phyloP scores from a whole-genome alignment of 306 rosid genomes.

The Begonia loranthoides region DNA sequence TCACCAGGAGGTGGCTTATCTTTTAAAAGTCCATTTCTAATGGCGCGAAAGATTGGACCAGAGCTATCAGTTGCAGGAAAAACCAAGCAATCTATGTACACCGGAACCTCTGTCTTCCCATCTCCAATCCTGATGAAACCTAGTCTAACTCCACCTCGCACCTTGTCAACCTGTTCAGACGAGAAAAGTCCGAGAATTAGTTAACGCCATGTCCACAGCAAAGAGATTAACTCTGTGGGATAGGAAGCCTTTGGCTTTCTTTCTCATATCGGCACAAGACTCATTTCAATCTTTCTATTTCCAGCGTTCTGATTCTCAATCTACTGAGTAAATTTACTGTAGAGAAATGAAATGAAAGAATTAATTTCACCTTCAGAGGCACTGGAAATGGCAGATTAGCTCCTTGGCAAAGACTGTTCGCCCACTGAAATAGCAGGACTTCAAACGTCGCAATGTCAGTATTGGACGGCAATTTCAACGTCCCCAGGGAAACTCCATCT shows the following conservation, averaged over 20 bases:
- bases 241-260: too few species aligned
- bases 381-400: conserved; percentile 74
- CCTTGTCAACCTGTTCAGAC: conserved; percentile 61
- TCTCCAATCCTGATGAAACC: conserved; percentile 72
- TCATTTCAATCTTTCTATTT: too few species aligned
- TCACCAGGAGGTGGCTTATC: conserved; percentile 74
- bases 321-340: neutral
- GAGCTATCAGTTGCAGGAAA: conserved; percentile 37
- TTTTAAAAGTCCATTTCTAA: conserved; percentile 61
- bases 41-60: conserved; percentile 70
- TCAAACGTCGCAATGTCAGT: conserved; percentile 56
- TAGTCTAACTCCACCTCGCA: conserved; percentile 72
- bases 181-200: too few species aligned
- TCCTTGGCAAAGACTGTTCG: conserved; percentile 87
- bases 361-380: conserved; percentile 60
- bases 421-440: conserved; percentile 84
- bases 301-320: neutral
- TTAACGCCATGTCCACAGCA: too few species aligned
- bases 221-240: too few species aligned
- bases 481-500: conserved; percentile 74
- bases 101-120: conserved; percentile 69
- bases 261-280: too few species aligned
- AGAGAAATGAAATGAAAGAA: neutral
- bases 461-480: conserved; percentile 55
- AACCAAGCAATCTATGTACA: conserved; percentile 78